These are phyloP conservation scores for Monosporascus ibericus DNA, from an alignment of 2,329 filamentous ascomycete genomes.

Conservation along the genomic window DNA sequence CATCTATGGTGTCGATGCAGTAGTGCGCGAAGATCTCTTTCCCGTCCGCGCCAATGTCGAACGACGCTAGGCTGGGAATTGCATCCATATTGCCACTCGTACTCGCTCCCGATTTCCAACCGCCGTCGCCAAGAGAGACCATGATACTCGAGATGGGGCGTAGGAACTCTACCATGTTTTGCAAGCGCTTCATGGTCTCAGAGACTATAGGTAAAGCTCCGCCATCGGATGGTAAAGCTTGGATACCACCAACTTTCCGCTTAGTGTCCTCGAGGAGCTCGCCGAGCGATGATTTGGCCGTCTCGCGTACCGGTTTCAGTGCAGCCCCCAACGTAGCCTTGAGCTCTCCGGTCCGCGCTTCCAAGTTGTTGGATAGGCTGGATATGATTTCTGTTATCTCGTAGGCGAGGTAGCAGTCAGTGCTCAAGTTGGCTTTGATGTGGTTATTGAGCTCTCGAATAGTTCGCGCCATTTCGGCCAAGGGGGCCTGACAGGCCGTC, in stretches of 20 bases:
- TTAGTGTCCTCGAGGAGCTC: slow-evolving; percentile 81
- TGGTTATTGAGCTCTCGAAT: slow-evolving; percentile 84
- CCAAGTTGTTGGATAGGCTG: slow-evolving; percentile 69
- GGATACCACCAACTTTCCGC: slow-evolving; percentile 58
- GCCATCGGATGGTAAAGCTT: slow-evolving; percentile 70
- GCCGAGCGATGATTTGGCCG: slow-evolving; percentile 77
- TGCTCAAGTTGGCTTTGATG: slow-evolving; percentile 77
- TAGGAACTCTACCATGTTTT: slow-evolving; percentile 81
- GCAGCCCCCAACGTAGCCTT: slow-evolving; percentile 79
- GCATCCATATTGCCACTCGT: slow-evolving; percentile 53
- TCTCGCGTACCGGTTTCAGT: slow-evolving; percentile 84
- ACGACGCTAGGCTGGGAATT: slow-evolving; percentile 66
- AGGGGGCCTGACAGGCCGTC: slow-evolving; percentile 68
- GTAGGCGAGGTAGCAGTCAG: slow-evolving; percentile 91
- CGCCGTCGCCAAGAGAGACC: slow-evolving; percentile 86
- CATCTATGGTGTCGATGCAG: slow-evolving; percentile 80
- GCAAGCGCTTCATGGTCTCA: slow-evolving; percentile 80
- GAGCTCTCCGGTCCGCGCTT: slow-evolving; percentile 76
- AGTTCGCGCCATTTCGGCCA: slow-evolving; percentile 79
- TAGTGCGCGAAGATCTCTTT: slow-evolving; percentile 86
- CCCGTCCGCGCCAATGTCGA: slow-evolving; percentile 86
- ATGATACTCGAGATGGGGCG: slow-evolving; percentile 83
- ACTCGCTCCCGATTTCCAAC: slow-evolving; percentile 61
- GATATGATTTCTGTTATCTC: slow-evolving; percentile 91
- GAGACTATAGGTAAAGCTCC: slow-evolving; percentile 70